phyloP scores from a whole-genome alignment of 2,329 filamentous ascomycete genomes.

The Chalaropsis ovoidea region DNA sequence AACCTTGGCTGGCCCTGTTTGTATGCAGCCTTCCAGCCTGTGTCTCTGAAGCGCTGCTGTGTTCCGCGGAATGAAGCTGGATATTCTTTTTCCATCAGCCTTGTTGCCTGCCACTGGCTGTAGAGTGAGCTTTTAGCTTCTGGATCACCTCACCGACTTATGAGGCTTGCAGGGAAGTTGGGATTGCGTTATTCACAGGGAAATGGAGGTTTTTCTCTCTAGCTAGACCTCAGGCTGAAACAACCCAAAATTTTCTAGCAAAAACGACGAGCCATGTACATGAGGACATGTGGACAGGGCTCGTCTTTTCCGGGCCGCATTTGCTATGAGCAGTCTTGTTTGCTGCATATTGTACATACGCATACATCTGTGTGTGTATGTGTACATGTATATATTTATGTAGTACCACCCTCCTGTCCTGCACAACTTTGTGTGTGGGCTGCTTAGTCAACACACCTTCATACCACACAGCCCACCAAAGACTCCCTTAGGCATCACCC shows the following conservation, averaged over 20 bases:
- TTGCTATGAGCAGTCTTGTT: neutral
- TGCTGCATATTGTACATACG: neutral
- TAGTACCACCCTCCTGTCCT: neutral
- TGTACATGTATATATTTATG: too few species aligned
- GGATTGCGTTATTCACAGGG: too few species aligned
- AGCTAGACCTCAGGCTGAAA: too few species aligned
- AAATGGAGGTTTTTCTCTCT: too few species aligned
- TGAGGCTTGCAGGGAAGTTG: too few species aligned
- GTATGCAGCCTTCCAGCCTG: neutral
- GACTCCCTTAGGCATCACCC: conserved; percentile 15
- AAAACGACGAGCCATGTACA: too few species aligned
- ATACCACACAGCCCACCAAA: neutral
- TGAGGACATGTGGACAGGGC: too few species aligned
- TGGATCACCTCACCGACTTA: too few species aligned
- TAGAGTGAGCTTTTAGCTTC: too few species aligned
- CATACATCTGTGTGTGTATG: too few species aligned
- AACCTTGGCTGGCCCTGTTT: neutral
- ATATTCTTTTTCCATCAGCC: neutral
- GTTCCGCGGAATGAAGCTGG: neutral
- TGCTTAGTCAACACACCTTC: neutral
- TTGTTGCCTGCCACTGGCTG: neutral
- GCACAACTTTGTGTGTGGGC: neutral
- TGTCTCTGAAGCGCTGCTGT: neutral
- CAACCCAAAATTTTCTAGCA: too few species aligned
- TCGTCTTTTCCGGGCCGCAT: too few species aligned